phyloP scores from a whole-genome alignment of 345 rosid genomes.

The Chamaenerion angustifolium region DNA sequence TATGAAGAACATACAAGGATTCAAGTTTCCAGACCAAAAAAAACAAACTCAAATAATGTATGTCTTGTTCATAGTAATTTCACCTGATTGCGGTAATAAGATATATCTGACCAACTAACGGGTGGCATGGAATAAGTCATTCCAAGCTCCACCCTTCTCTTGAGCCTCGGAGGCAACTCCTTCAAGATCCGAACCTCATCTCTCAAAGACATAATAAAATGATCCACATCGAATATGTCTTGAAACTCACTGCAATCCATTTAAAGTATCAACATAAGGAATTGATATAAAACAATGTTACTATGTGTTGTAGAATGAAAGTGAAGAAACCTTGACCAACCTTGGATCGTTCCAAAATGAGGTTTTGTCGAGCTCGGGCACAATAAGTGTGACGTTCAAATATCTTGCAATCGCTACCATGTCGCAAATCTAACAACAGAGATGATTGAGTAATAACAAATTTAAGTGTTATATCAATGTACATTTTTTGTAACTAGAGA shows the following conservation, averaged over 20 bases:
- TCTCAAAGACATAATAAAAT: conserved; percentile 32
- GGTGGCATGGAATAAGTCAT: conserved; percentile 29
- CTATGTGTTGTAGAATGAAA: not conserved
- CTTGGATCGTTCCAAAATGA: conserved; percentile 25
- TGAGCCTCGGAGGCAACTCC: conserved; percentile 25
- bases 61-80: not conserved
- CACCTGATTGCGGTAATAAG: conserved; percentile 40
- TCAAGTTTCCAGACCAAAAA: too few relatives aligned
- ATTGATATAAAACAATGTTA: not conserved
- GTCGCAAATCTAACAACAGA: conserved; percentile 20
- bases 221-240: conserved; percentile 38
- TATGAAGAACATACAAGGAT: too few relatives aligned
- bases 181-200: conserved; percentile 32
- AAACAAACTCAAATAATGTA: too few relatives aligned
- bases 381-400: conserved; percentile 21
- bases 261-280: not conserved
- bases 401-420: conserved; percentile 25
- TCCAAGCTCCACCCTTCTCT: conserved; percentile 18
- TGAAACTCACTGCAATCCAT: conserved; percentile 28
- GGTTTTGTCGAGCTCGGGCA: conserved; percentile 21
- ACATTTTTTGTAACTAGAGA: not conserved
- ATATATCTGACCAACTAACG: conserved; percentile 41
- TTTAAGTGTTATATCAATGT: too few relatives aligned
- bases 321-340: conserved; percentile 7
- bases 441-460: conserved; percentile 1